A percentile compares a stretch with the other conserved stretches of the same genome.
phyloP scores from a whole-genome alignment of 1,284 basidiomycete genomes.

The Cryptococcus sp. region DNA sequence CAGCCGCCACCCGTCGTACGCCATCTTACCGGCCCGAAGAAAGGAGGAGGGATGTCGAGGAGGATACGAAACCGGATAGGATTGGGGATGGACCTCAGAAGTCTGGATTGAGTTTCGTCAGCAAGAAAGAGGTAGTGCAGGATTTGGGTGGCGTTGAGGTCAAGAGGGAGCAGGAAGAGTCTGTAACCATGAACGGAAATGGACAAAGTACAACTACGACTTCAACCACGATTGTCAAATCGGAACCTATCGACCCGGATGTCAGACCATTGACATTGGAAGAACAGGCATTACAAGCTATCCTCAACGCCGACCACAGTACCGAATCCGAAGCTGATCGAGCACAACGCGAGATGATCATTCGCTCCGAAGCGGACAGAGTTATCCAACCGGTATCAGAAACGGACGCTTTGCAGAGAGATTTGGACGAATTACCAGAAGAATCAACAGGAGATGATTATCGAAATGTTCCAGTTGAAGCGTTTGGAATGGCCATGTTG shows the following conservation, averaged over 20 bases:
- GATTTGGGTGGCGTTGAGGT: constrained; percentile 10
- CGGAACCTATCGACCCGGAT: constrained; percentile 3
- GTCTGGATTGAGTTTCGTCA: constrained; percentile 59
- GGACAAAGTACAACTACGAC: constrained; percentile 6
- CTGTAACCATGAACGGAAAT: constrained; percentile 29
- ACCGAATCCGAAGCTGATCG: constrained; percentile 41
- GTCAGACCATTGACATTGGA: constrained; percentile 33
- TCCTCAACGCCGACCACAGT: constrained; percentile 39
- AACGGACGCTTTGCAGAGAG: constrained; percentile 72
- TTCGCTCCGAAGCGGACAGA: constrained; percentile 52
- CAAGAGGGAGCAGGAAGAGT: constrained; percentile 34
- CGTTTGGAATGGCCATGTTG: constrained; percentile 88
- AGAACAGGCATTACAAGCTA: constrained; percentile 39
- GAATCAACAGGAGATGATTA: constrained; percentile 79
- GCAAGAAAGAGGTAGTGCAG: constrained; percentile 14
- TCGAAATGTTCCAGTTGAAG: constrained; percentile 79
- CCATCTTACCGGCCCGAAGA: constrained; percentile 60
- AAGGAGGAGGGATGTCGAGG: constrained; percentile 44
- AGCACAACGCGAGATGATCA: constrained; percentile 49
- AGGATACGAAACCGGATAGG: constrained; percentile 40
- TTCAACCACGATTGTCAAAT: neutral
- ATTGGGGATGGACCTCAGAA: constrained; percentile 71
- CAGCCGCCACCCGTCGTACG: constrained; percentile 56
- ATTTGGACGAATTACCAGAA: constrained; percentile 72
- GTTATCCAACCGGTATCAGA: constrained; percentile 56